phyloP scores from a whole-genome alignment of 2,329 filamentous ascomycete species.

The Coniochaeta sp. region DNA sequence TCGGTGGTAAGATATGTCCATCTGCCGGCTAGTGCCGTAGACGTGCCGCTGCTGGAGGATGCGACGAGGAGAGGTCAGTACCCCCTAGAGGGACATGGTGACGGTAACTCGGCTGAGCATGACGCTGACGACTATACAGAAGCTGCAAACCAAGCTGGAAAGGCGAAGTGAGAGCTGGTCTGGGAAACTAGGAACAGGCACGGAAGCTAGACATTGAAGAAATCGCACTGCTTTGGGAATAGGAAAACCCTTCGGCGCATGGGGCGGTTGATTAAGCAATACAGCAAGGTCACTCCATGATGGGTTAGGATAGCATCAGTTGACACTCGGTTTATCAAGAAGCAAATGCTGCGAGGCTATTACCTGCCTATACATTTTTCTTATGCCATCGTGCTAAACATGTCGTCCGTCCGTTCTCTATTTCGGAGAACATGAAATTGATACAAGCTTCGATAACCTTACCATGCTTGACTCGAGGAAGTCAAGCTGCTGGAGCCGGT shows the following conservation, averaged over 20 bases:
- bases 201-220: background rate
- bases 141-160: conserved; percentile 49
- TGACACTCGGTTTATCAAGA: too few species aligned
- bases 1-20: conserved; percentile 92
- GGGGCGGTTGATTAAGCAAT: too few species aligned
- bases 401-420: too few species aligned
- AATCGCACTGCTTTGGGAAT: background rate
- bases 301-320: too few species aligned
- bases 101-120: background rate
- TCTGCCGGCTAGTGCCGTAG: conserved; percentile 72
- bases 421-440: too few species aligned
- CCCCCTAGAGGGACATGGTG: background rate
- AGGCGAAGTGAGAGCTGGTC: conserved; percentile 38
- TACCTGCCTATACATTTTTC: too few species aligned
- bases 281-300: background rate
- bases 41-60: conserved; percentile 82
- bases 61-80: conserved; percentile 73
- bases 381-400: too few species aligned
- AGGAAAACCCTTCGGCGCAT: background rate
- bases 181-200: background rate
- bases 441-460: too few species aligned
- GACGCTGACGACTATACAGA: conserved; percentile 27
- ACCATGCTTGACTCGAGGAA: too few species aligned
- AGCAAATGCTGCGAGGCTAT: too few species aligned
- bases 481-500: background rate